Conservation (phyloP, 768 basidiomycete genomes). For the Thelephora ganbajun region DNA sequence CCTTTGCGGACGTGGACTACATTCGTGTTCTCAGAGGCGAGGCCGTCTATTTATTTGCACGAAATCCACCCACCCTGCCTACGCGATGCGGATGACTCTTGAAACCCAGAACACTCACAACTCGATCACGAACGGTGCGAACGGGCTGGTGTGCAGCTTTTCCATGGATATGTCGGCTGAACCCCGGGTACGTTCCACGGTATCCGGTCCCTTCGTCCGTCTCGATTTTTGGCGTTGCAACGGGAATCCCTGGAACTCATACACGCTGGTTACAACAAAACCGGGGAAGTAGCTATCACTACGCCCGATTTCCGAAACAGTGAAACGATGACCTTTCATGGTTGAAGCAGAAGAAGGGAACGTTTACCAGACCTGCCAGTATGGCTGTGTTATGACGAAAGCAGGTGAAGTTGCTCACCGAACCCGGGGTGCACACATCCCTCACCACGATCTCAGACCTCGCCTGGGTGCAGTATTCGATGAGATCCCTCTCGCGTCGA, state of each 20-base stretch:
- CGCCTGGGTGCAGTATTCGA: too few species aligned
- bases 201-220: neutral
- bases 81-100: conserved; percentile 96
- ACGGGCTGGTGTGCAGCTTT: conserved; percentile 96
- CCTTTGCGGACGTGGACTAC: too few species aligned
- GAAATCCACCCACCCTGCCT: conserved; percentile 76
- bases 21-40: too few species aligned
- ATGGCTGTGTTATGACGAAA: conserved; percentile 93
- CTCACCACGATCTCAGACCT: too few species aligned
- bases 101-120: conserved; percentile 99
- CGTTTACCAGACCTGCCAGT: conserved; percentile 91
- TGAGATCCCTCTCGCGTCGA: too few species aligned
- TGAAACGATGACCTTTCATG: conserved; percentile 94
- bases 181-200: conserved; percentile 54
- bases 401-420: conserved; percentile 36
- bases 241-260: conserved; percentile 90
- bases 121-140: conserved; percentile 90
- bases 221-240: neutral
- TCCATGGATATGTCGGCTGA: conserved; percentile 96
- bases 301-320: conserved; percentile 88
- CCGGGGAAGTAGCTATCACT: conserved; percentile 92
- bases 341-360: conserved; percentile 98
- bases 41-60: too few species aligned
- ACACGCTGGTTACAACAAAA: conserved; percentile 88
- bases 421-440: too few species aligned